Evolutionary conservation across 768 basidiomycete genomes (phyloP).

Genomic region (Suillus variegatus): DNA sequence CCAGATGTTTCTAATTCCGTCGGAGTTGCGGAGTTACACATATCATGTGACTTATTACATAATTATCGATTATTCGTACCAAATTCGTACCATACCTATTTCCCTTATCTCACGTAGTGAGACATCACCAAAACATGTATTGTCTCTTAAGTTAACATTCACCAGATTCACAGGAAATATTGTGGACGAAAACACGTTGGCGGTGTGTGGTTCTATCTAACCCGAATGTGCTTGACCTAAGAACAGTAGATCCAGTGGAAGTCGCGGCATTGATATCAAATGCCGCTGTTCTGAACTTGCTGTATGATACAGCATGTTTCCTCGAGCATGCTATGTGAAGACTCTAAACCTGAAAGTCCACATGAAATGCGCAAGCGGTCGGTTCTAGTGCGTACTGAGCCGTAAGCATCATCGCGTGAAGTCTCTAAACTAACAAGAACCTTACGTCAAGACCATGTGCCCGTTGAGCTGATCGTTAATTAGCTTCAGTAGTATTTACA

Average conservation of each 20-base stretch:
- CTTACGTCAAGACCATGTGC: neutral
- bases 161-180: neutral
- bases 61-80: too few species aligned
- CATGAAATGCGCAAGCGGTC: neutral
- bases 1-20: too few species aligned
- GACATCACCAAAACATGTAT: too few species aligned
- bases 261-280: neutral
- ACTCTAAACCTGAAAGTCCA: neutral
- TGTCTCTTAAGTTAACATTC: neutral
- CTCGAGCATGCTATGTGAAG: neutral
- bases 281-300: neutral
- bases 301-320: neutral
- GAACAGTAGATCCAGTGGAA: neutral
- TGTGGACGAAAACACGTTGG: neutral
- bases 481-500: neutral
- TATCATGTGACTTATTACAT: too few species aligned
- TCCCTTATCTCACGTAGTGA: too few species aligned
- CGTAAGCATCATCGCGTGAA: neutral
- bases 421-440: neutral
- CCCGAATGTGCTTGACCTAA: neutral
- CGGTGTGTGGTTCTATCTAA: neutral
- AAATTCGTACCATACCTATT: too few species aligned
- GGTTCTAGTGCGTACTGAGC: neutral
- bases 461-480: neutral
- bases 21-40: too few species aligned